These are phyloP conservation scores for Podospora pseudoanserina DNA, from an alignment of 495 filamentous ascomycete species.

Conservation along the genomic window DNA sequence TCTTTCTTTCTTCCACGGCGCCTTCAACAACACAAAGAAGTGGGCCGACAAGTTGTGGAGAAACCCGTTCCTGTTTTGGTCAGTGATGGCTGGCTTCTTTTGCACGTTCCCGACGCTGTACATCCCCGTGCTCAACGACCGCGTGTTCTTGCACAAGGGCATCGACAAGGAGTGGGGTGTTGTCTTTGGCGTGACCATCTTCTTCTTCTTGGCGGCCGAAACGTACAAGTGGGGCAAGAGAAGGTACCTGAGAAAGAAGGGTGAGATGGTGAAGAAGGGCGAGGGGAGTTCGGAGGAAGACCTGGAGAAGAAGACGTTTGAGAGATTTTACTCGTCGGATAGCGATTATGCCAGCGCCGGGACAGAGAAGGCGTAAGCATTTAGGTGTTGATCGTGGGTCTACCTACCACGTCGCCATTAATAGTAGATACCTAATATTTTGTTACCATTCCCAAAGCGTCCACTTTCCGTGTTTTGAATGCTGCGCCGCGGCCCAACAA, in stretches of 20 bases:
- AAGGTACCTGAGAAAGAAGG: conserved; percentile 6
- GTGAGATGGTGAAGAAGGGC: conserved; percentile 12
- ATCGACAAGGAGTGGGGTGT: conserved; percentile 74
- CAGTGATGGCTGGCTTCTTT: conserved; percentile 62
- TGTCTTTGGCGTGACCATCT: conserved; percentile 52
- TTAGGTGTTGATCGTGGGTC: neutral
- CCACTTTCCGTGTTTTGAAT: no score
- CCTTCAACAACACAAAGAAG: conserved; percentile 50
- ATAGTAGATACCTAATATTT: neutral
- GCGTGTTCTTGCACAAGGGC: conserved; percentile 68
- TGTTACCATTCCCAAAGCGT: neutral
- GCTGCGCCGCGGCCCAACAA: no score
- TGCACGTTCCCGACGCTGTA: conserved; percentile 70
- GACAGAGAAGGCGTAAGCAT: neutral
- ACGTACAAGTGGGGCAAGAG: conserved; percentile 47
- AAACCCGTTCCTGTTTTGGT: conserved; percentile 73
- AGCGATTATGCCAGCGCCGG: conserved; percentile 1
- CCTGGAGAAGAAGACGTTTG: conserved; percentile 16
- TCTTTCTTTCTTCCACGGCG: conserved; percentile 59
- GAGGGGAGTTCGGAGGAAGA: conserved; percentile 11
- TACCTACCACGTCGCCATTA: neutral
- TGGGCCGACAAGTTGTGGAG: conserved; percentile 61
- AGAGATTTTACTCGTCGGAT: conserved; percentile 13
- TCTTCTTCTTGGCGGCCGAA: conserved; percentile 63
- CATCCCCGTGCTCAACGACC: conserved; percentile 63